Conservation (phyloP, 2,329 filamentous ascomycete species). For the Knufia fluminis region DNA sequence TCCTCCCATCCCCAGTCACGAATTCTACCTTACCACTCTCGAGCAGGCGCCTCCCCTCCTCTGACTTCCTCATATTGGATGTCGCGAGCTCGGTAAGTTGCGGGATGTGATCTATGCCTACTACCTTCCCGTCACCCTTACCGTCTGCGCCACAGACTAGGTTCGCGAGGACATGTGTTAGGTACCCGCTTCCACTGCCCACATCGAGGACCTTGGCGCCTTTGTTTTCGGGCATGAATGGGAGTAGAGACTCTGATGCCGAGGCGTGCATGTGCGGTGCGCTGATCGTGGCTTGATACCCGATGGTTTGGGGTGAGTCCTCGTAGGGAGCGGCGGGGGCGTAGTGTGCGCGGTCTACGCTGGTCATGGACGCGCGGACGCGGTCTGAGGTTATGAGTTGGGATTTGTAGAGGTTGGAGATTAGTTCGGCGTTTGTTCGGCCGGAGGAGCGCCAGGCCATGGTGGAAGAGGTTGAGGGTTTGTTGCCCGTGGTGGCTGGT, state of each 20-base stretch:
- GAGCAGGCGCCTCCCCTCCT: slow-evolving; percentile 51
- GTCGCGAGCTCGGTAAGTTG: slow-evolving; percentile 54
- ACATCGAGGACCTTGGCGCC: slow-evolving; percentile 58
- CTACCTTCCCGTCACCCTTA: slow-evolving; percentile 45
- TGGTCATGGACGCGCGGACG: slow-evolving; percentile 70
- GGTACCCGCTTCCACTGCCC: slow-evolving; percentile 68
- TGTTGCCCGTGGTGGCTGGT: background rate
- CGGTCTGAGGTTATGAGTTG: slow-evolving; percentile 61
- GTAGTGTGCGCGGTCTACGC: slow-evolving; percentile 87
- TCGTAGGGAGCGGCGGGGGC: slow-evolving; percentile 52
- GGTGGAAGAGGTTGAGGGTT: slow-evolving; percentile 19
- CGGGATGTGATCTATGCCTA: slow-evolving; percentile 67
- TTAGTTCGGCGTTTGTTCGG: slow-evolving; percentile 60
- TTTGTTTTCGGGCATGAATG: slow-evolving; percentile 43
- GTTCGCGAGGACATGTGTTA: slow-evolving; percentile 81
- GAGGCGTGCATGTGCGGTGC: slow-evolving; percentile 65
- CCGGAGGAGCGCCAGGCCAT: slow-evolving; percentile 94
- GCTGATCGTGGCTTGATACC: slow-evolving; percentile 59
- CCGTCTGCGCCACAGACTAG: slow-evolving; percentile 41
- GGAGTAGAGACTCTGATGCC: slow-evolving; percentile 54
- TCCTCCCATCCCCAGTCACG: slow-evolving; percentile 63
- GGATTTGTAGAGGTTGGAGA: slow-evolving; percentile 66
- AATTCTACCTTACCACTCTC: slow-evolving; percentile 59
- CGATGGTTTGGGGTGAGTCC: slow-evolving; percentile 61
- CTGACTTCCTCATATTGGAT: slow-evolving; percentile 56